These are phyloP conservation scores for Rhodotorula sp. DNA, from an alignment of 1,284 basidiomycete genomes.

Conservation along the genomic window DNA sequence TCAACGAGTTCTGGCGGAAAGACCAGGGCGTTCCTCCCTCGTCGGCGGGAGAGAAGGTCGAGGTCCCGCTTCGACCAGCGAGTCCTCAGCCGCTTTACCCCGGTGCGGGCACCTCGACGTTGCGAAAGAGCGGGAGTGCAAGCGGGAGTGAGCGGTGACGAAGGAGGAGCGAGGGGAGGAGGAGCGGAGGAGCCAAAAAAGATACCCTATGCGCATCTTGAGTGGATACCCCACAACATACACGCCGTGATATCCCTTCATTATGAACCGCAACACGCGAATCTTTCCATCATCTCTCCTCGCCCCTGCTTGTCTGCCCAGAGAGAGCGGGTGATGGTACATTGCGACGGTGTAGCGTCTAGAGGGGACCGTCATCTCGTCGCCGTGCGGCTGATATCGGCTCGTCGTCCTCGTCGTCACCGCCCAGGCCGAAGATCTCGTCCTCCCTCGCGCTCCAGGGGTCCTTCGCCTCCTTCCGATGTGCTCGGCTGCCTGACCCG, in stretches of 20 bases:
- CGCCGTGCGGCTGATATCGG: neutral
- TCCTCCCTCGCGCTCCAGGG: slow-evolving; percentile 17
- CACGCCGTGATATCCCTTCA: slow-evolving; percentile 8
- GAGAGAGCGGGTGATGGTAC: neutral
- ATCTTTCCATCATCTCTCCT: neutral
- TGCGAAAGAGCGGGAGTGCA: neutral
- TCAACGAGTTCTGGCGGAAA: slow-evolving; percentile 17
- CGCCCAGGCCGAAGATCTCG: slow-evolving; percentile 20
- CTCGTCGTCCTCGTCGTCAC: slow-evolving; percentile 11
- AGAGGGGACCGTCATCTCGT: neutral
- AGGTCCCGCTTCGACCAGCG: slow-evolving; percentile 3
- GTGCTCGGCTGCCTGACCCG: neutral
- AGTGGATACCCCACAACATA: slow-evolving; percentile 1
- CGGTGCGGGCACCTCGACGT: too few relatives aligned
- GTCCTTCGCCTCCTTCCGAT: neutral
- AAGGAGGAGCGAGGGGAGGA: neutral
- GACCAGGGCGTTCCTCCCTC: neutral
- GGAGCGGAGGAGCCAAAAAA: too few relatives aligned
- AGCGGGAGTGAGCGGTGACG: neutral
- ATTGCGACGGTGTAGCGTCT: neutral
- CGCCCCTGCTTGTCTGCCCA: neutral
- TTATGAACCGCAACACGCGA: neutral
- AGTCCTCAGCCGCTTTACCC: neutral
- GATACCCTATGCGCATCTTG: neutral
- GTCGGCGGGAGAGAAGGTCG: neutral